Percentiles rank a stretch among this genome's conserved stretches.
Conservation (phyloP, 306 rosid genomes). For the Castanea crenata region DNA sequence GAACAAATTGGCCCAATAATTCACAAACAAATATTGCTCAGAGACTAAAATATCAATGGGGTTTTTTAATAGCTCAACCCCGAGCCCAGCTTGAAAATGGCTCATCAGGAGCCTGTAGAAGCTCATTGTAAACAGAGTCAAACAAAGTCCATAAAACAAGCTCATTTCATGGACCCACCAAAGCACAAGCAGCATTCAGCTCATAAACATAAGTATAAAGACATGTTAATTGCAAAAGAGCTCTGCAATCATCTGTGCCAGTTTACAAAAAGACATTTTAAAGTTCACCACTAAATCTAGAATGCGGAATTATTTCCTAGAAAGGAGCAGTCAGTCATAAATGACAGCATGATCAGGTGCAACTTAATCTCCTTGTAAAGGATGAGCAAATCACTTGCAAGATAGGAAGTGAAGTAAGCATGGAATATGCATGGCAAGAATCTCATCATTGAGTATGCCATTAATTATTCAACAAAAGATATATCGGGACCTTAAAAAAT, state of each 20-base stretch:
- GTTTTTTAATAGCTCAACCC: not conserved
- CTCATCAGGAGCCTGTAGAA: not conserved
- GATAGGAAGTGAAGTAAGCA: not conserved
- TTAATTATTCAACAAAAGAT: not conserved
- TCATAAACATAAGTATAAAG: not conserved
- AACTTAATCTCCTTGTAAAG: not conserved
- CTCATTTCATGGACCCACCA: not conserved
- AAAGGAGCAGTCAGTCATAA: not conserved
- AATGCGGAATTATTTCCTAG: not conserved
- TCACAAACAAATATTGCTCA: not conserved
- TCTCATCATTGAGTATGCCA: not conserved
- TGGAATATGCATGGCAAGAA: not conserved
- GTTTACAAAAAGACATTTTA: not conserved
- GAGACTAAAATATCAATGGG: not conserved
- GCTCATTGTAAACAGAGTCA: not conserved
- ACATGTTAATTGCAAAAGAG: not conserved
- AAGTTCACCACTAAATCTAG: not conserved
- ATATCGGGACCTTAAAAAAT: too few relatives aligned
- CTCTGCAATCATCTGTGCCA: not conserved
- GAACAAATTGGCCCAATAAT: not conserved
- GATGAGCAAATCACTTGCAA: not conserved
- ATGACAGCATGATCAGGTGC: not conserved
- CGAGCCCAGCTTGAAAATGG: not conserved
- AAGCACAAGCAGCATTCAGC: not conserved
- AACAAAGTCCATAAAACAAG: not conserved